Evolutionary conservation across 306 rosid genomes (phyloP).

Genomic region (Sindora glabra): DNA sequence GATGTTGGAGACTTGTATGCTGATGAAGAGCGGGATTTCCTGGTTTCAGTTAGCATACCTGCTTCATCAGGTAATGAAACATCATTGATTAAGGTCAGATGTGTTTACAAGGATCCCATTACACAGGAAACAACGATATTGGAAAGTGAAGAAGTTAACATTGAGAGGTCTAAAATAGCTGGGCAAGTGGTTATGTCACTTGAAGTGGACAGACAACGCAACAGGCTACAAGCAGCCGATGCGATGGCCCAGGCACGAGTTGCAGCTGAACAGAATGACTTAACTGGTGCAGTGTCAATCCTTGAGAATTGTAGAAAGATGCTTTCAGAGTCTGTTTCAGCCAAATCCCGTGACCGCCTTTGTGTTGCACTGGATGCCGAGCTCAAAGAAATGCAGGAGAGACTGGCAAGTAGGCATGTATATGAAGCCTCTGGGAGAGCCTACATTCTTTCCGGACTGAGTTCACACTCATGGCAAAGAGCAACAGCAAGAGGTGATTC

Average conservation of each 20-base stretch:
- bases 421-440: slow-evolving; percentile 98
- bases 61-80: slow-evolving; percentile 45
- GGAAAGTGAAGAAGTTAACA: slow-evolving; percentile 66
- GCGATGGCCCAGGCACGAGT: slow-evolving; percentile 78
- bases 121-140: slow-evolving; percentile 48
- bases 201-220: slow-evolving; percentile 88
- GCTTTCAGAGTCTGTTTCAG: slow-evolving; percentile 54
- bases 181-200: slow-evolving; percentile 57
- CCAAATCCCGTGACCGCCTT: slow-evolving; percentile 60
- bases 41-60: slow-evolving; percentile 72
- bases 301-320: slow-evolving; percentile 72
- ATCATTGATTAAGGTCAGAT: slow-evolving; percentile 66
- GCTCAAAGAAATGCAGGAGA: slow-evolving; percentile 94
- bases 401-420: slow-evolving; percentile 90
- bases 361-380: slow-evolving; percentile 91
- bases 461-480: slow-evolving; percentile 99
- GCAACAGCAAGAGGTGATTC: slow-evolving; percentile 98
- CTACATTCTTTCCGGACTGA: slow-evolving; percentile 88
- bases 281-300: slow-evolving; percentile 53
- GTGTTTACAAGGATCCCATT: slow-evolving; percentile 72
- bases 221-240: slow-evolving; percentile 89
- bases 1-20: slow-evolving; percentile 92
- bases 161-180: slow-evolving; percentile 49
- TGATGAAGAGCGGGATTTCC: slow-evolving; percentile 94
- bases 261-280: slow-evolving; percentile 81